Evolutionary conservation across 306 rosid species (phyloP), one percentile per base, ranked within the genome.

Genomic region (Malus sieversii): DNA sequence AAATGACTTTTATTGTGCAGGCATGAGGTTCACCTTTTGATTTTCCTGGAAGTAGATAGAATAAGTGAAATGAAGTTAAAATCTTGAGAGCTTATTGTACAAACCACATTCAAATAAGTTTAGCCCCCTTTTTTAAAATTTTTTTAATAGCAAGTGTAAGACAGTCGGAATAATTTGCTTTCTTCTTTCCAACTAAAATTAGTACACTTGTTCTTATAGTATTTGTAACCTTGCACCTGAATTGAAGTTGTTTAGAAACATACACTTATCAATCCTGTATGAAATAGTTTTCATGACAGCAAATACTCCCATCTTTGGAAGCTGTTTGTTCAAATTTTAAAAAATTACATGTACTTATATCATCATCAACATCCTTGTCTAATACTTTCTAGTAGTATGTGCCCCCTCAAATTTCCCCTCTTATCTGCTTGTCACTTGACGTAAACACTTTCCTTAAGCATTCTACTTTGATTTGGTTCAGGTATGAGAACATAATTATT

Each of bases 401-500:
- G 30, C 19, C 15, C 1, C 40, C 15, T 12, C 35, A 4, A 42
- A 42, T 42, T 42, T 9, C 45, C 2, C 23, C 20, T 20, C 40
- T 61, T 55, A 72, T 18, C 69, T 73, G 53, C 38, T 20, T 15
- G 42, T 22, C 64, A 38, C 57, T 69, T 45, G 57, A 32, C 45
- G 8, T 68, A 44, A 33, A 29, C 19, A 29, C 53, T 75, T 57
- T 51, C 29, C 2, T 60, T 42, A 4, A 62, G 57, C 51, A 23
- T 78, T 68, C 25, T 16, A 40, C 42, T 79, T 66, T 57, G 79
- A 74, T 85, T 82, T 92, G 87, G 68, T 85, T 66, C 87, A 95
- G 99, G 93, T 92, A 90, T 71, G 99, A 95, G 88, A 95, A 85
- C 86, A 82, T 86, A 72, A 87, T 92, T 65, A 83, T 88, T 83